Percentiles rank a stretch among this genome's conserved stretches.
These are phyloP conservation scores for Penicillium sp. DNA, from an alignment of 2,329 filamentous ascomycete genomes.

Conservation along the genomic window DNA sequence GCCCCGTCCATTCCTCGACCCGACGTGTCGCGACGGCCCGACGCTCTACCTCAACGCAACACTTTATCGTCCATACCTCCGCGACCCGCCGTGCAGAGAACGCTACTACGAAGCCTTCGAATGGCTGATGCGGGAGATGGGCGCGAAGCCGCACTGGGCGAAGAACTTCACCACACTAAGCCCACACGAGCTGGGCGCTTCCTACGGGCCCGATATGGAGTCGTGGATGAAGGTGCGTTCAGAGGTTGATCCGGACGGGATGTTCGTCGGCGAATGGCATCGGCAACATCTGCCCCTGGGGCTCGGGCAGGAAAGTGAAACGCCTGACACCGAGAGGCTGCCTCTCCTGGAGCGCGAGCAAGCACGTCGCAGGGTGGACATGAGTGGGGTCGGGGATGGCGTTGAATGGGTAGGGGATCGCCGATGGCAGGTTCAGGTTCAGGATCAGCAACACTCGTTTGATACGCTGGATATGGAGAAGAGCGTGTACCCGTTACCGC, in stretches of 20 bases:
- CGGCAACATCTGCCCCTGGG: conserved; percentile 60
- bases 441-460: neutral
- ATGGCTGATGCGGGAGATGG: conserved; percentile 82
- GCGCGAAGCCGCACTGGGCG: conserved; percentile 83
- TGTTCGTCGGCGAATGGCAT: conserved; percentile 93
- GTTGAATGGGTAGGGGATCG: conserved; percentile 44
- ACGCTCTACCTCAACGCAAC: conserved; percentile 89
- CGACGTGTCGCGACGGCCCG: conserved; percentile 64
- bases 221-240: conserved; percentile 68
- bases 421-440: conserved; percentile 24
- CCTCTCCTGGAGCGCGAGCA: conserved; percentile 47
- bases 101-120: conserved; percentile 89
- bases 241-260: conserved; percentile 72
- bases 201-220: conserved; percentile 67
- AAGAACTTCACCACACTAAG: conserved; percentile 74
- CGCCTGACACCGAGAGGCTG: conserved; percentile 23
- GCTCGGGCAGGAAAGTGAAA: conserved; percentile 6
- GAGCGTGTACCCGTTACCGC: conserved; percentile 6
- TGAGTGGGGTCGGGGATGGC: conserved; percentile 38
- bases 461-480: conserved; percentile 3
- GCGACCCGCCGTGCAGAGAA: conserved; percentile 70
- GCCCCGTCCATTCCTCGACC: conserved; percentile 68
- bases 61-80: conserved; percentile 76
- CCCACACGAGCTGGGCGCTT: conserved; percentile 58
- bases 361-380: conserved; percentile 25